Percentiles rank a stretch among this genome's conserved stretches.
Evolutionary conservation across 1,284 basidiomycete species (phyloP).

Genomic region (Tetrapyrgos nigripes): DNA sequence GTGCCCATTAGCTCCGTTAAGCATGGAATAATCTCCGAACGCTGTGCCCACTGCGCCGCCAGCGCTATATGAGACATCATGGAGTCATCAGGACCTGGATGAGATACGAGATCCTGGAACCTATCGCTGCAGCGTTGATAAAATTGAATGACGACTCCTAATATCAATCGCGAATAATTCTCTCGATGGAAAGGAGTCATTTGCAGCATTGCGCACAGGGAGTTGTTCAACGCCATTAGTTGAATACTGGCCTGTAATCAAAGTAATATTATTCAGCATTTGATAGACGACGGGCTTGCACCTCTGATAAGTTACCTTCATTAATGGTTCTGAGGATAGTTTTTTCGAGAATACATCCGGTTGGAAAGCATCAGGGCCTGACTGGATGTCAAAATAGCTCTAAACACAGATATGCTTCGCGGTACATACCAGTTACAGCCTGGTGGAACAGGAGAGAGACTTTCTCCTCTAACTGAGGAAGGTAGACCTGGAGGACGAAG

Average conservation of each 20-base stretch:
- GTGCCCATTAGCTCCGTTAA: conserved; percentile 65
- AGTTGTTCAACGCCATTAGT: conserved; percentile 91
- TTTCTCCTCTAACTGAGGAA: conserved; percentile 96
- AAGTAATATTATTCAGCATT: conserved; percentile 6
- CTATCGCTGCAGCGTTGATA: conserved; percentile 93
- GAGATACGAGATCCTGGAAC: conserved; percentile 78
- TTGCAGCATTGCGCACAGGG: conserved; percentile 90
- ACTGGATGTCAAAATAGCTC: neutral
- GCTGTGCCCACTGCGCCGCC: conserved; percentile 90
- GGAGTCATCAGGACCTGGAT: conserved; percentile 40
- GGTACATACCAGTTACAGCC: conserved; percentile 73
- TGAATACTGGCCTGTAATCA: conserved; percentile 74
- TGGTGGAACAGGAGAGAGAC: conserved; percentile 89
- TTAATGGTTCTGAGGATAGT: conserved; percentile 73
- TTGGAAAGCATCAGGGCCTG: conserved; percentile 87
- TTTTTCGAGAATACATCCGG: conserved; percentile 70
- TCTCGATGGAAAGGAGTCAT: conserved; percentile 97
- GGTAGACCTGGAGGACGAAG: conserved; percentile 92
- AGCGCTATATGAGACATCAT: conserved; percentile 57
- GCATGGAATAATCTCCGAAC: conserved; percentile 77
- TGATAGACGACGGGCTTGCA: neutral
- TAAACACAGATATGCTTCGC: neutral
- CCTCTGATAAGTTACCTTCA: conserved; percentile 63
- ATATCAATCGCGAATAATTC: conserved; percentile 91
- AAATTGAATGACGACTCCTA: conserved; percentile 96